Evolutionary conservation across 495 filamentous ascomycete genomes (phyloP).

Genomic region (Mycothermus thermophilus): DNA sequence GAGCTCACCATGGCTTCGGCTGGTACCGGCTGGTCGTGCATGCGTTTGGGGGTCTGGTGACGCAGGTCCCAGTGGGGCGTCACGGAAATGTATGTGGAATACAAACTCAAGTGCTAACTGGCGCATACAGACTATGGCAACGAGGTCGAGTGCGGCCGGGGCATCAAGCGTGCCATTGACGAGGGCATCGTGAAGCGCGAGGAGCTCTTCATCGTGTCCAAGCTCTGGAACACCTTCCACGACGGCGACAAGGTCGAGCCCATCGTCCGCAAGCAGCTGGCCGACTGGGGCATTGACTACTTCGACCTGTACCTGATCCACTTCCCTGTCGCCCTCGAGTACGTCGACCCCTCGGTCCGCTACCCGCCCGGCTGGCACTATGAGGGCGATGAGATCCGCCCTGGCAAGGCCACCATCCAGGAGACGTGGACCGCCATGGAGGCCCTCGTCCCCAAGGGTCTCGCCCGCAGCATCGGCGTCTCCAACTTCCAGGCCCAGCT

Average conservation of each 20-base stretch:
- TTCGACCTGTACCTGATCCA: slow-evolving; percentile 76
- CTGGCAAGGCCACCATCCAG: slow-evolving; percentile 59
- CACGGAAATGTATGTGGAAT: too few relatives aligned
- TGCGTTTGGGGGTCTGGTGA: too few relatives aligned
- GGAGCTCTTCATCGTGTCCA: slow-evolving; percentile 84
- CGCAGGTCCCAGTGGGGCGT: too few relatives aligned
- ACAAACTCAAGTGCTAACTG: slow-evolving; percentile 8
- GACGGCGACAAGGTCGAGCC: slow-evolving; percentile 58
- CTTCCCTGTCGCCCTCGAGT: slow-evolving; percentile 68
- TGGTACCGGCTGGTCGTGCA: too few relatives aligned
- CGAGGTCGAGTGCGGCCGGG: slow-evolving; percentile 70
- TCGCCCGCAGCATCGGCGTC: slow-evolving; percentile 69
- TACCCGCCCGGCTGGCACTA: slow-evolving; percentile 71
- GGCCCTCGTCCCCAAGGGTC: slow-evolving; percentile 50
- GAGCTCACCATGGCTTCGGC: slow-evolving; percentile 4
- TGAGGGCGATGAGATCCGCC: slow-evolving; percentile 43
- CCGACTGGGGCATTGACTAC: slow-evolving; percentile 73
- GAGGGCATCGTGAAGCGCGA: slow-evolving; percentile 75
- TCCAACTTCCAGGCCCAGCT: slow-evolving; percentile 79
- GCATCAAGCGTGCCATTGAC: slow-evolving; percentile 73
- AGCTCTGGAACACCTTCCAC: slow-evolving; percentile 88
- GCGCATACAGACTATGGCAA: slow-evolving; percentile 64
- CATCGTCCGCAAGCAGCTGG: slow-evolving; percentile 57
- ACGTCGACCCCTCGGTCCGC: slow-evolving; percentile 60
- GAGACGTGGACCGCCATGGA: slow-evolving; percentile 90